Evolutionary conservation across 495 filamentous ascomycete species (phyloP).

Genomic region (Penicillium simplicissimum): DNA sequence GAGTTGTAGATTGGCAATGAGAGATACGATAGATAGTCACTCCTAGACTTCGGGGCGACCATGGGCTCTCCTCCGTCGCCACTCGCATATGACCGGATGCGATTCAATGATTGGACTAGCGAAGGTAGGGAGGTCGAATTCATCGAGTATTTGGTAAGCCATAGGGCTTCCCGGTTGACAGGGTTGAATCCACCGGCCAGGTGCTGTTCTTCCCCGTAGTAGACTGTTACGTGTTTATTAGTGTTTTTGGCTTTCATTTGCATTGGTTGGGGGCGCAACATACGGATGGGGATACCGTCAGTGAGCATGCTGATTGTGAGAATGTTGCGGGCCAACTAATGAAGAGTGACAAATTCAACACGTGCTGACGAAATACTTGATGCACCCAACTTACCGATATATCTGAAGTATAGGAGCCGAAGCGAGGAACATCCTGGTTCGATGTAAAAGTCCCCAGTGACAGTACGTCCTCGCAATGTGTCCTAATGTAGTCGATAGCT

Average conservation of each 20-base stretch:
- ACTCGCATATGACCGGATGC: conserved; percentile 18
- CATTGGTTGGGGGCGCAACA: conserved; percentile 4
- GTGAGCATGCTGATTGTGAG: conserved; percentile 66
- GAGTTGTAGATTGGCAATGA: conserved; percentile 20
- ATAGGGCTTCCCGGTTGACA: conserved; percentile 67
- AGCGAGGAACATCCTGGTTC: conserved; percentile 68
- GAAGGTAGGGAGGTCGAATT: conserved; percentile 40
- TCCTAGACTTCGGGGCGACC: conserved; percentile 12
- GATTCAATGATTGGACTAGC: conserved; percentile 20
- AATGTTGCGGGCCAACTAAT: conserved; percentile 57
- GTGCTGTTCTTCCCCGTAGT: conserved; percentile 67
- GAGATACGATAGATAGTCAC: conserved; percentile 19
- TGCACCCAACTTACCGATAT: conserved; percentile 30
- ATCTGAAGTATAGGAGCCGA: conserved; percentile 46
- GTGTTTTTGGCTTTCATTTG: conserved; percentile 1
- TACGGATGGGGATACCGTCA: conserved; percentile 56
- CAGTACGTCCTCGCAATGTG: conserved; percentile 52
- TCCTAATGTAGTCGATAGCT: conserved; percentile 44
- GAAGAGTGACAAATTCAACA: conserved; percentile 22
- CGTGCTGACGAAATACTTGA: conserved; percentile 6
- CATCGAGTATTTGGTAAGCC: conserved; percentile 63
- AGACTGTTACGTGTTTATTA: conserved; percentile 28
- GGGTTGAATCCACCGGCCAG: conserved; percentile 59
- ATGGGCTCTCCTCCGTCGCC: conserved; percentile 17
- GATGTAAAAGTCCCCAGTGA: conserved; percentile 67